Evolutionary conservation across 441 rosid species (phyloP), one percentile per base, ranked within the genome.

Genomic region (Breynia disticha): DNA sequence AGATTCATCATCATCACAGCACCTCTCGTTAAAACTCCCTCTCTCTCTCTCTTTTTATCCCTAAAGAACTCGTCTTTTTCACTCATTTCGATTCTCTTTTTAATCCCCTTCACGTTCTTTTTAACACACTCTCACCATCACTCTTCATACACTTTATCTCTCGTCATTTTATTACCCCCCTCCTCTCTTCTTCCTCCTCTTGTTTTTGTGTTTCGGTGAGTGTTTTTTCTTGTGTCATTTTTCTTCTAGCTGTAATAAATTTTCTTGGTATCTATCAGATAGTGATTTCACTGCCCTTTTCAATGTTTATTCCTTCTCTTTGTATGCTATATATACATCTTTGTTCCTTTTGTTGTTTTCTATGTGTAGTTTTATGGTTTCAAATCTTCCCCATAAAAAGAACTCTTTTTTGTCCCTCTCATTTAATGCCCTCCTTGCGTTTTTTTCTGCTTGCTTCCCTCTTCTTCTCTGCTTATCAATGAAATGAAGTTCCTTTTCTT

Each of bases 251-350:
- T n/a, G 67, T 5, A 63, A 49, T 65, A 37, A 67, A 57, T 72
- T 61, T 64, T 74, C 39, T 56, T 57, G 59, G 64, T 67, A 64
- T 56, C 65, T 66, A 72, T 60, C 56, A 59, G 90, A 80, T 77
- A 66, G 81, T 77, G 87, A 80, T 82, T 79, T 81, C 73, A 80
- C 91, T 86, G 76, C 84, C 80, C 84, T 74, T 86, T 82, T 81
- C 89, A 81, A 82, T 74, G 94, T 82, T 85, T 80, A 85, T 90
- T 90, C 95, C 82, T 83, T 84, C 80, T 41, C 79, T 76, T 82
- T 79, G 82, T 75, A 68, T 75, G 10, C 4, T 28, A 28, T 41
- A 67, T 64, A 69, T 72, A 16, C 42, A 11, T 22, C 12, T 16
- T 52, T 45, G 18, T 46, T 52, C 53, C 16, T 73, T 72, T 76